Percentiles rank a stretch among this genome's conserved stretches.
phyloP scores from a whole-genome alignment of 2,329 filamentous ascomycete genomes.

The Didymella sp. region DNA sequence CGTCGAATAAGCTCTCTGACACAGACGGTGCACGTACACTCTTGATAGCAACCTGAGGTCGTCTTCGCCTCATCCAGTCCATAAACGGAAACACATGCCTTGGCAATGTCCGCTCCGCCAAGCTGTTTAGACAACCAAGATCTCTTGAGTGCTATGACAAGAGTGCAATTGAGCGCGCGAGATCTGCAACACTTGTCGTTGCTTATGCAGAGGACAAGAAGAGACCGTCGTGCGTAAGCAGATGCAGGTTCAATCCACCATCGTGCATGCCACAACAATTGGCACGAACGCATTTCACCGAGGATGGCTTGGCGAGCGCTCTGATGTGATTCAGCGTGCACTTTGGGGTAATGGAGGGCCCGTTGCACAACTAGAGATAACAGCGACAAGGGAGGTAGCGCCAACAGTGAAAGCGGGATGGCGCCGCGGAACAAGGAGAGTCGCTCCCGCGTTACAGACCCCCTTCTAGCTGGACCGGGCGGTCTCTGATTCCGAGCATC shows the following conservation, averaged over 20 bases:
- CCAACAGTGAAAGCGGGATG: conserved; percentile 5
- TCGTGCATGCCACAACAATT: not conserved
- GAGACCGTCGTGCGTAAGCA: not conserved
- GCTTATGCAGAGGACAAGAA: conserved; percentile 9
- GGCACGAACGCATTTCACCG: conserved; percentile 12
- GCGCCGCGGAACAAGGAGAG: conserved; percentile 22
- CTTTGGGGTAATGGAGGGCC: conserved; percentile 7
- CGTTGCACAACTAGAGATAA: not conserved
- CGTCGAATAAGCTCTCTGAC: conserved; percentile 39
- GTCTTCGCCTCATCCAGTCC: conserved; percentile 30
- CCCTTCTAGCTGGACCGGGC: conserved; percentile 2
- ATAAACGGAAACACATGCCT: conserved; percentile 22
- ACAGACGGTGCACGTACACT: conserved; percentile 30
- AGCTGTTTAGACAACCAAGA: conserved; percentile 29
- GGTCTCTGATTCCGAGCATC: conserved; percentile 16
- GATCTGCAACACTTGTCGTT: conserved; percentile 11
- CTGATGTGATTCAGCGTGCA: conserved; percentile 6
- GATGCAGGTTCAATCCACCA: not conserved
- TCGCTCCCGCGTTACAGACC: conserved; percentile 13
- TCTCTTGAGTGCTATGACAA: conserved; percentile 17
- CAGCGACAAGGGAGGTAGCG: not conserved
- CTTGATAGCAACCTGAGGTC: conserved; percentile 28
- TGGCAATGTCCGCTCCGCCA: conserved; percentile 37
- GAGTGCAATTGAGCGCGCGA: conserved; percentile 13
- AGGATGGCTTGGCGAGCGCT: conserved; percentile 8